Conservation (phyloP, 805 yeast species). For the Pichia californica region DNA sequence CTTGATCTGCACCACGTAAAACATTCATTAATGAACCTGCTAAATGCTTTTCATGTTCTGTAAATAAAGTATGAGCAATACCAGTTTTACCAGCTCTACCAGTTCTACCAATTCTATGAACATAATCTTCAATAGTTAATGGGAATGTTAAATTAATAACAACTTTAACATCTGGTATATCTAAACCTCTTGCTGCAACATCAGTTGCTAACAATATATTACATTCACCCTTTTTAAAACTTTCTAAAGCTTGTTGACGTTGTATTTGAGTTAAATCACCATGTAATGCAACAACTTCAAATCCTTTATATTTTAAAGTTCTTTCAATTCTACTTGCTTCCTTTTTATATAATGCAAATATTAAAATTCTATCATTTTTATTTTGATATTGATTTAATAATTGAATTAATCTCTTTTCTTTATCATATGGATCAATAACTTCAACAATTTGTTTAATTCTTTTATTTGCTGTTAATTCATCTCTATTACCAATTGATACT, state of each 20-base stretch:
- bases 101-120: constrained; percentile 99
- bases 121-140: constrained; percentile 95
- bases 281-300: constrained; percentile 84
- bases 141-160: constrained; percentile 97
- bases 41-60: constrained; percentile 93
- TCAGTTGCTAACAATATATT: constrained; percentile 89
- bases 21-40: constrained; percentile 93
- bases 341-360: constrained; percentile 92
- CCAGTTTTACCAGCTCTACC: constrained; percentile 99
- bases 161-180: constrained; percentile 93
- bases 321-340: constrained; percentile 91
- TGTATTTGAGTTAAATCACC: constrained; percentile 93
- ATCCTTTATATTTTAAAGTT: constrained; percentile 65
- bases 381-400: constrained; percentile 68
- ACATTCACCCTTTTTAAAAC: constrained; percentile 75
- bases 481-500: constrained; percentile 89
- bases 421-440: constrained; percentile 75
- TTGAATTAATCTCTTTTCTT: constrained; percentile 70
- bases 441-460: constrained; percentile 91
- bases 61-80: constrained; percentile 89
- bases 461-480: constrained; percentile 90
- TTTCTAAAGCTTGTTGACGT: constrained; percentile 79
- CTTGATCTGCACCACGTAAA: constrained; percentile 87
- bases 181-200: constrained; percentile 97
- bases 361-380: constrained; percentile 73